A percentile compares a stretch with the other conserved stretches of the same genome.
phyloP scores from a whole-genome alignment of 83 land plant genomes.

The Thuja plicata region DNA sequence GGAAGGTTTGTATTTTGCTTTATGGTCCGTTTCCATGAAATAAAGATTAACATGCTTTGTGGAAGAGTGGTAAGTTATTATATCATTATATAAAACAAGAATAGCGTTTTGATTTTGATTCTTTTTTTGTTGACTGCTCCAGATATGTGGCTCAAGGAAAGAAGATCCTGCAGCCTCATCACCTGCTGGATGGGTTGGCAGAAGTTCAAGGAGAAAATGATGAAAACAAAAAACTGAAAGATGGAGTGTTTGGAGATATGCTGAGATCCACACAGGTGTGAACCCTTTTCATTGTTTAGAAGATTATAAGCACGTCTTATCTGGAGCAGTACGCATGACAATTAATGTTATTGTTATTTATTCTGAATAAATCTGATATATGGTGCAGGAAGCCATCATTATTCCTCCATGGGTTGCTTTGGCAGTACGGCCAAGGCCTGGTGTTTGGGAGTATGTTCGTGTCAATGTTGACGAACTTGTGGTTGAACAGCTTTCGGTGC shows the following conservation, averaged over 20 bases:
- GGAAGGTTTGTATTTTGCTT: background rate
- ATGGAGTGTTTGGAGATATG: slow-evolving; percentile 33
- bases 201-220: slow-evolving; percentile 12
- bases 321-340: background rate
- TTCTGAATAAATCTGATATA: background rate
- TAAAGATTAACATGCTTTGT: background rate
- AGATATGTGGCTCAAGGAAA: slow-evolving; percentile 70
- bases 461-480: slow-evolving; percentile 82
- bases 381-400: slow-evolving; percentile 78
- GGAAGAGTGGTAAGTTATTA: background rate
- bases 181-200: slow-evolving; percentile 30
- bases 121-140: background rate
- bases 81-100: background rate
- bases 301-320: background rate
- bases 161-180: slow-evolving; percentile 59
- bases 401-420: slow-evolving; percentile 82
- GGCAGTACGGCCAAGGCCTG: slow-evolving; percentile 87
- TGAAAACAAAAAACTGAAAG: slow-evolving; percentile 17
- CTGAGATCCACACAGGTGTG: slow-evolving; percentile 45
- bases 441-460: slow-evolving; percentile 88
- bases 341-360: background rate
- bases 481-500: slow-evolving; percentile 65
- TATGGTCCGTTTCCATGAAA: background rate
- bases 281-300: background rate
- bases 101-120: too few species aligned